Evolutionary conservation across 164 flowering plant genomes (phyloP).

Genomic region (Tetracentron sinense): DNA sequence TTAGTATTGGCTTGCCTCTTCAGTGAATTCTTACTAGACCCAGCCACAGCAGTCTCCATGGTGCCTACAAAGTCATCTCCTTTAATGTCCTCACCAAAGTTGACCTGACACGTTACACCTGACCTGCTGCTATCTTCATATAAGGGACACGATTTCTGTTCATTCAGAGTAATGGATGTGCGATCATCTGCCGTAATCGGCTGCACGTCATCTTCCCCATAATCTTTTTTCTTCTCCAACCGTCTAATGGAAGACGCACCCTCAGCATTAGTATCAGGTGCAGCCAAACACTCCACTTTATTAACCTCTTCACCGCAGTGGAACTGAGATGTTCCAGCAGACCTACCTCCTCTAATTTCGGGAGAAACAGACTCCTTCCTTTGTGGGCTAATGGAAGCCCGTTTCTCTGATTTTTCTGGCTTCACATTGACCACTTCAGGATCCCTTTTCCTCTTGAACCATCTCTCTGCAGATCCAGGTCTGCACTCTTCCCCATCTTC

Average conservation of each 20-base stretch:
- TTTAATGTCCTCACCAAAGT: too few species aligned
- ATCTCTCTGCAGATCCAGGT: constrained; percentile 29
- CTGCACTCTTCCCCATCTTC: constrained; percentile 30
- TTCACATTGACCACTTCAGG: constrained; percentile 2
- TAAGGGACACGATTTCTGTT: neutral
- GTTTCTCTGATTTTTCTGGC: constrained; percentile 4
- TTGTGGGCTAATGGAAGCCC: constrained; percentile 13
- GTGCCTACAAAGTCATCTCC: too few species aligned
- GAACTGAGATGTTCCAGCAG: neutral
- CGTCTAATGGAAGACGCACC: neutral
- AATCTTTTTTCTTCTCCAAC: neutral
- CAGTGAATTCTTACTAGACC: constrained; percentile 13
- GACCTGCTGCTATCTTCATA: too few species aligned
- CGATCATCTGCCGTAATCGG: neutral
- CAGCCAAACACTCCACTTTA: neutral
- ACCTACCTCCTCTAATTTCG: neutral
- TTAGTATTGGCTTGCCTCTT: constrained; percentile 33
- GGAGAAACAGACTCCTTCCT: constrained; percentile 6
- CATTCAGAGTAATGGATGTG: neutral
- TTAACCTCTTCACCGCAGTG: neutral
- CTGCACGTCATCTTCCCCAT: neutral
- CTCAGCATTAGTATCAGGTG: neutral
- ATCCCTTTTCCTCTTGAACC: constrained; percentile 27
- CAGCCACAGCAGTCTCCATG: too few species aligned
- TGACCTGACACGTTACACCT: too few species aligned